Conservation (phyloP, 768 basidiomycete genomes). For the Russula foetens region DNA sequence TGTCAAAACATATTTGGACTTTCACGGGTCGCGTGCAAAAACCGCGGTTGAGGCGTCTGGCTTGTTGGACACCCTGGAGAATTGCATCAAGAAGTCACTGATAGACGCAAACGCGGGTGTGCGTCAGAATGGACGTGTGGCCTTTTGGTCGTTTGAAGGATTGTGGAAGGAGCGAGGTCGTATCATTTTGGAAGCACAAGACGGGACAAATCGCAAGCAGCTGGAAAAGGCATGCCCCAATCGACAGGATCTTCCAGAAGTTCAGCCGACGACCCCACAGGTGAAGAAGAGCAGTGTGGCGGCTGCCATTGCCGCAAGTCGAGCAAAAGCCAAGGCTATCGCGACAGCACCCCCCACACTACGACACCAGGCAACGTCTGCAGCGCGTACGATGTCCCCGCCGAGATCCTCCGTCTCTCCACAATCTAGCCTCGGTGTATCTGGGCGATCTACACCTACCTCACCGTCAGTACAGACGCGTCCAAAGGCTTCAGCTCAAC, state of each 20-base stretch:
- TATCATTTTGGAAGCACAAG: slow-evolving; percentile 57
- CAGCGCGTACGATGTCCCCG: slow-evolving; percentile 45
- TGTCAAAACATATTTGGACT: slow-evolving; percentile 63
- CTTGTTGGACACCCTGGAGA: slow-evolving; percentile 65
- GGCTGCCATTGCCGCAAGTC: slow-evolving; percentile 83
- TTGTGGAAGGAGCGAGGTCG: slow-evolving; percentile 70
- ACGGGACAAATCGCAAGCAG: slow-evolving; percentile 64
- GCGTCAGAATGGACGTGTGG: slow-evolving; percentile 57
- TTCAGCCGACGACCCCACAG: slow-evolving; percentile 37
- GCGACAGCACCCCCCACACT: slow-evolving; percentile 74
- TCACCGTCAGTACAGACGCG: slow-evolving; percentile 18
- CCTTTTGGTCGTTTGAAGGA: slow-evolving; percentile 74
- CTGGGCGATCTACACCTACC: slow-evolving; percentile 21
- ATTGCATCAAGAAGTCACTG: slow-evolving; percentile 61
- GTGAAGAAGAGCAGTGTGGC: slow-evolving; percentile 77
- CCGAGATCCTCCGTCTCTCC: slow-evolving; percentile 34
- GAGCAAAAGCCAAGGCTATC: slow-evolving; percentile 80
- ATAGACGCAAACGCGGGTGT: slow-evolving; percentile 76
- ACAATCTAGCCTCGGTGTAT: slow-evolving; percentile 24
- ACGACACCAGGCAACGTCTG: slow-evolving; percentile 75
- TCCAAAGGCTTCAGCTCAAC: slow-evolving; percentile 18
- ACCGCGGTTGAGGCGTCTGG: slow-evolving; percentile 60
- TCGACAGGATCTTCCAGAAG: slow-evolving; percentile 33
- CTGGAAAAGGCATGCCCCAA: slow-evolving; percentile 80
- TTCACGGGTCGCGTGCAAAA: slow-evolving; percentile 60